Conservation (phyloP, 2,329 filamentous ascomycete genomes). For the Fusarium illudens region DNA sequence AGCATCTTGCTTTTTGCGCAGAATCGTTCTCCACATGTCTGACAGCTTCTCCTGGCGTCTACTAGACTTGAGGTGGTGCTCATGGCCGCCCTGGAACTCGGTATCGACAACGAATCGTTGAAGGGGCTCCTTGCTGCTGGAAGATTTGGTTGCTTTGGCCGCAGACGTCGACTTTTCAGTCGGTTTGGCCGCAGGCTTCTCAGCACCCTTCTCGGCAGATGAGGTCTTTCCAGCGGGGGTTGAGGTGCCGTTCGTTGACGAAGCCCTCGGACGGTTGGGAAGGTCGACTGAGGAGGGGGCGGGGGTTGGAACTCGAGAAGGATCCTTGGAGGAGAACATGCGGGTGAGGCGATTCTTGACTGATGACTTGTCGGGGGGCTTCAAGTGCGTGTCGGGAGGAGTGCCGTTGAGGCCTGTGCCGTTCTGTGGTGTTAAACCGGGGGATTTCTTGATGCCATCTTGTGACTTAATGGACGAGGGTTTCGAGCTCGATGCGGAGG, state of each 20-base stretch:
- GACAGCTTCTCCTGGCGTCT: slow-evolving; percentile 94
- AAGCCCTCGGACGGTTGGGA: slow-evolving; percentile 47
- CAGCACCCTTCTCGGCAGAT: slow-evolving; percentile 49
- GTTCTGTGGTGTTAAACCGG: slow-evolving; percentile 52
- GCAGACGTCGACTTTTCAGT: slow-evolving; percentile 41
- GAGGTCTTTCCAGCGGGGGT: slow-evolving; percentile 56
- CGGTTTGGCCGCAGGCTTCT: slow-evolving; percentile 34
- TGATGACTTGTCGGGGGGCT: slow-evolving; percentile 61
- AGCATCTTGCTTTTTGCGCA: slow-evolving; percentile 83
- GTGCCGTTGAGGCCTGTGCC: slow-evolving; percentile 45
- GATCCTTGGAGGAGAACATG: slow-evolving; percentile 71
- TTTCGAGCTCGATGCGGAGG: slow-evolving; percentile 58
- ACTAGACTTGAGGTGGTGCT: slow-evolving; percentile 87
- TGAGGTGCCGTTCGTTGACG: slow-evolving; percentile 49
- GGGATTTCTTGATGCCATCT: slow-evolving; percentile 53
- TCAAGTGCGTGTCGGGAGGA: slow-evolving; percentile 32
- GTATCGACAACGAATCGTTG: slow-evolving; percentile 62
- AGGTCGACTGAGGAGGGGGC: slow-evolving; percentile 49
- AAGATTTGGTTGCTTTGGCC: slow-evolving; percentile 43
- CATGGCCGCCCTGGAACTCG: slow-evolving; percentile 74
- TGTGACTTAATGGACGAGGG: slow-evolving; percentile 60
- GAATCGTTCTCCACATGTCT: slow-evolving; percentile 86
- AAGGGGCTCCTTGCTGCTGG: slow-evolving; percentile 47
- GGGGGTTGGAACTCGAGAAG: slow-evolving; percentile 45
- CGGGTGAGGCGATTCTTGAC: slow-evolving; percentile 71